Evolutionary conservation across 1,139 yeast species (phyloP).

Genomic region (Scheffersomyces cryptocercus): DNA sequence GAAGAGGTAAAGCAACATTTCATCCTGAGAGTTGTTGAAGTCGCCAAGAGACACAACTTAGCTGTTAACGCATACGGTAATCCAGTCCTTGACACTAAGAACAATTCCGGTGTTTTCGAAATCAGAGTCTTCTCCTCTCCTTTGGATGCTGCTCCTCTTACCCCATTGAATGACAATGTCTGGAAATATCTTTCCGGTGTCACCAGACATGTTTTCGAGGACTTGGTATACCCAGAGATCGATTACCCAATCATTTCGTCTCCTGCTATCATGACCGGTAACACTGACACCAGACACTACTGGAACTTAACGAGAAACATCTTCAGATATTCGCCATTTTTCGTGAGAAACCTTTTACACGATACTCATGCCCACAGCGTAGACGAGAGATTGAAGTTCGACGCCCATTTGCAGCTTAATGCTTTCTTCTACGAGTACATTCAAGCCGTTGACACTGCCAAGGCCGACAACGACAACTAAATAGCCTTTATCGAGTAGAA

Average conservation of each 20-base stretch:
- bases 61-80: conserved; percentile 17
- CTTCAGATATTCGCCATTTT: conserved; percentile 61
- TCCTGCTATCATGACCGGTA: conserved; percentile 73
- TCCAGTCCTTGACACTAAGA: conserved; percentile 16
- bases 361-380: conserved; percentile 38
- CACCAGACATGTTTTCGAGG: conserved; percentile 47
- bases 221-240: conserved; percentile 35
- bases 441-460: conserved; percentile 20
- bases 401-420: conserved; percentile 40
- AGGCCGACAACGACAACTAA: conserved; percentile 10
- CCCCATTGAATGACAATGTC: conserved; percentile 38
- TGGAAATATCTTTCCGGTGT: conserved; percentile 45
- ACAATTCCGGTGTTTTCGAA: conserved; percentile 26
- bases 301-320: conserved; percentile 76
- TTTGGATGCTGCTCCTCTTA: conserved; percentile 37
- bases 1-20: conserved; percentile 22
- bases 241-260: conserved; percentile 52
- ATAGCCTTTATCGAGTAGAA: neutral
- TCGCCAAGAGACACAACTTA: conserved; percentile 26
- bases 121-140: conserved; percentile 15
- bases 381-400: conserved; percentile 38
- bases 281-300: conserved; percentile 81
- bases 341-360: conserved; percentile 16
- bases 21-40: conserved; percentile 21
- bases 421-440: conserved; percentile 44